phyloP scores from a whole-genome alignment of 768 basidiomycete species.

The Leccinum truebloodii region DNA sequence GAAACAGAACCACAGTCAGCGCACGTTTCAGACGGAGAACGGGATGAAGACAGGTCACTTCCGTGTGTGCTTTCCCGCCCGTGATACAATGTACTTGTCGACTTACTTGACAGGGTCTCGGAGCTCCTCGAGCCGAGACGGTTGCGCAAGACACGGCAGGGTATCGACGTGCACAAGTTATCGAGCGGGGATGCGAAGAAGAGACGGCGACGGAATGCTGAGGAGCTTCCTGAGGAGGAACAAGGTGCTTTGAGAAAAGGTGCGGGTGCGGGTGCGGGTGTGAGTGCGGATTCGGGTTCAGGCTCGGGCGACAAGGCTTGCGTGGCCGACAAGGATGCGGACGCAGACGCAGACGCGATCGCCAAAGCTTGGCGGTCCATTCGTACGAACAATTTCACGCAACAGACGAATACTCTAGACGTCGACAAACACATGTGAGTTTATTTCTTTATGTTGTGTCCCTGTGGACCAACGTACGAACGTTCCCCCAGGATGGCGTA shows the following conservation, averaged over 20 bases:
- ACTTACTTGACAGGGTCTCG: slow-evolving; percentile 51
- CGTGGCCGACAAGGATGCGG: slow-evolving; percentile 40
- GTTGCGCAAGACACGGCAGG: slow-evolving; percentile 68
- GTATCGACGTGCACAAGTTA: slow-evolving; percentile 84
- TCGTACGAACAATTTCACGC: slow-evolving; percentile 90
- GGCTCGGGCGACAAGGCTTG: neutral
- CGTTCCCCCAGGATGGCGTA: slow-evolving; percentile 76
- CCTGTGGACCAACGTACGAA: too few species aligned
- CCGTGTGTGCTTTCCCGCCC: slow-evolving; percentile 43
- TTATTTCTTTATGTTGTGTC: too few species aligned
- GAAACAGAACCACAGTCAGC: slow-evolving; percentile 25
- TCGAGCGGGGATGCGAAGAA: slow-evolving; percentile 81
- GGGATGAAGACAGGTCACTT: slow-evolving; percentile 38
- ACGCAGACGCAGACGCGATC: slow-evolving; percentile 46
- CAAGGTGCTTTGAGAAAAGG: slow-evolving; percentile 60
- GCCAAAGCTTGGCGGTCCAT: slow-evolving; percentile 74
- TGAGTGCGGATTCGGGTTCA: neutral
- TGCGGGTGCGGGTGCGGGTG: slow-evolving; percentile 16
- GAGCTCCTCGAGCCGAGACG: slow-evolving; percentile 86
- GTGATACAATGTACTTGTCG: neutral
- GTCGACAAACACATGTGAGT: slow-evolving; percentile 98
- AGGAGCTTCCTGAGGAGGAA: slow-evolving; percentile 47
- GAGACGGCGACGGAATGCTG: slow-evolving; percentile 57
- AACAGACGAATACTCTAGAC: slow-evolving; percentile 93
- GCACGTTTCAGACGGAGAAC: slow-evolving; percentile 9